Conservation (phyloP, 2,329 filamentous ascomycete species). For the Nemania sp. region DNA sequence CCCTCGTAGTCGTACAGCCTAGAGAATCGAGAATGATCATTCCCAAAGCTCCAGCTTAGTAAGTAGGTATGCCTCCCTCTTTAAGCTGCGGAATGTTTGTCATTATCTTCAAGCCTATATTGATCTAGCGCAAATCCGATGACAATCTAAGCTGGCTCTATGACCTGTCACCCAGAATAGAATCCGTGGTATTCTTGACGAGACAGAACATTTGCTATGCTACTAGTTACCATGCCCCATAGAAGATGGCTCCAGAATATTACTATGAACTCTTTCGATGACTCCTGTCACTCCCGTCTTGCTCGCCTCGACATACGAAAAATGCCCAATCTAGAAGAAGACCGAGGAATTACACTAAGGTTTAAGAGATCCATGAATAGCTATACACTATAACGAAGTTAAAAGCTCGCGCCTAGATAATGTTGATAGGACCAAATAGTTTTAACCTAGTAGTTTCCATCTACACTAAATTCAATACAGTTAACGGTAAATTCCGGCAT, state of each 20-base stretch:
- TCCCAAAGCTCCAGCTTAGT: background rate
- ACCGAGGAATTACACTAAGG: background rate
- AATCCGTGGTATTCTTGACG: background rate
- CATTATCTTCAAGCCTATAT: conserved; percentile 1
- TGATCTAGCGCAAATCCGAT: background rate
- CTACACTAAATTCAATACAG: background rate
- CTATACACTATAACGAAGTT: background rate
- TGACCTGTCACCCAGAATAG: background rate
- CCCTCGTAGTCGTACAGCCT: background rate
- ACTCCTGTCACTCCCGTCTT: background rate
- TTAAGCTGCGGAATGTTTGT: background rate
- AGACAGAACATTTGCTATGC: background rate
- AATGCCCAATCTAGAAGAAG: background rate
- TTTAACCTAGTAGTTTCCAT: background rate
- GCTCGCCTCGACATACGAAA: background rate
- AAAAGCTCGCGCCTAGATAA: background rate
- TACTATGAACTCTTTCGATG: background rate
- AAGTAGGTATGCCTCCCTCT: background rate
- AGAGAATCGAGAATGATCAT: background rate
- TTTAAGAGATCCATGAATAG: background rate
- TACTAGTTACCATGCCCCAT: background rate
- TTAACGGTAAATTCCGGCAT: conserved; percentile 23
- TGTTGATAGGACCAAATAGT: background rate
- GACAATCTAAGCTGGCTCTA: background rate
- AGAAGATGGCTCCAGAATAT: background rate